phyloP scores from a whole-genome alignment of 1,284 basidiomycete species.

The Ceratobasidium sp. region DNA sequence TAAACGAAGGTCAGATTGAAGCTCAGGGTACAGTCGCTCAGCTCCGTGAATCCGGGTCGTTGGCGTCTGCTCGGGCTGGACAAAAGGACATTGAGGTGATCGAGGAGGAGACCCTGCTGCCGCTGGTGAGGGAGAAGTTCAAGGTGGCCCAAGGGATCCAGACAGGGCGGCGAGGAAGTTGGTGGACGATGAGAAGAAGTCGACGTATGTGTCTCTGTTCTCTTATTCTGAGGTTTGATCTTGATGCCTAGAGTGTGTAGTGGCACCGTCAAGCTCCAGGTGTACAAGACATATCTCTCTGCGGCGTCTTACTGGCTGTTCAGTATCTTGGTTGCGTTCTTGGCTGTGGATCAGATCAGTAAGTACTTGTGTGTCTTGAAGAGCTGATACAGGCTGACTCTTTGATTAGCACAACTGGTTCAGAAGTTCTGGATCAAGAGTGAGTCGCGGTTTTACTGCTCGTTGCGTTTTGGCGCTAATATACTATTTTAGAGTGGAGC shows the following conservation, averaged over 20 bases:
- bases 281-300: constrained; percentile 32
- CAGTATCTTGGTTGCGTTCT: background rate
- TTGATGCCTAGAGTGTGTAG: constrained; percentile 5
- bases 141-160: constrained; percentile 22
- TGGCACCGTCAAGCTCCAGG: constrained; percentile 27
- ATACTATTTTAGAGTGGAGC: constrained; percentile 40
- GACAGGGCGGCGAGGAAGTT: constrained; percentile 35
- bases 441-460: background rate
- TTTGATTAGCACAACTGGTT: too few species aligned
- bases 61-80: background rate
- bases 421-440: constrained; percentile 42
- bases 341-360: constrained; percentile 8
- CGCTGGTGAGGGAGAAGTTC: background rate
- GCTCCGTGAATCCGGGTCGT: constrained; percentile 10
- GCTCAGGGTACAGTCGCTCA: constrained; percentile 26
- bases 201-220: constrained; percentile 14
- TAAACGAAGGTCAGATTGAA: constrained; percentile 25
- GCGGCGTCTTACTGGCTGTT: constrained; percentile 39
- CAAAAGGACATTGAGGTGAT: constrained; percentile 24
- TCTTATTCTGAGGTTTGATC: background rate
- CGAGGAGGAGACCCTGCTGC: background rate
- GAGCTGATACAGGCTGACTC: background rate
- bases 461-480: too few species aligned
- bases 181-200: constrained; percentile 40
- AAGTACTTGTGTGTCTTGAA: background rate